These are phyloP conservation scores for Alternaria brassicicola DNA, from an alignment of 2,329 filamentous ascomycete genomes.

Conservation along the genomic window DNA sequence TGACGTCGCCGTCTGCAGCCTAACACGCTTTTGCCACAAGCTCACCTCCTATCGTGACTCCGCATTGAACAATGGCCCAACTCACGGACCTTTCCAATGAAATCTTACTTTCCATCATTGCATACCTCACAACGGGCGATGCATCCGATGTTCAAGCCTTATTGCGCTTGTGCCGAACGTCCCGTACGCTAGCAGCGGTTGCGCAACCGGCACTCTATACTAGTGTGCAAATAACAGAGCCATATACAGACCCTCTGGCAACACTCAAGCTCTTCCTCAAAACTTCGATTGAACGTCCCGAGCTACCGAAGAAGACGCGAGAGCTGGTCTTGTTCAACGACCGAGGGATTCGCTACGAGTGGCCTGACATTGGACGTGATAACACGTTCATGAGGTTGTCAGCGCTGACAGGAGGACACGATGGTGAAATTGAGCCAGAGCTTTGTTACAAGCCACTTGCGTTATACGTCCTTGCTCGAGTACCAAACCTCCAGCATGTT, in stretches of 20 bases:
- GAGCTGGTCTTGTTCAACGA: conserved; percentile 5
- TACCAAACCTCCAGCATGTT: conserved; percentile 10
- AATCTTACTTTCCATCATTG: conserved; percentile 7
- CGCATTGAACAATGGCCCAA: conserved; percentile 1
- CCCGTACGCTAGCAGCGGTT: conserved; percentile 2
- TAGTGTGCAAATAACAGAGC: background rate
- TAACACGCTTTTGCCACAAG: background rate
- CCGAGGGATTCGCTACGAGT: background rate
- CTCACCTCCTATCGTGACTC: background rate
- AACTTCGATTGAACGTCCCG: conserved; percentile 6
- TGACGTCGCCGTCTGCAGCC: background rate
- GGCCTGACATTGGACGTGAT: conserved; percentile 3
- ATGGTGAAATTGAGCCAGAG: conserved; percentile 3
- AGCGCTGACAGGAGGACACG: background rate
- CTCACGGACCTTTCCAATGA: conserved; percentile 12
- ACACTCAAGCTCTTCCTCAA: conserved; percentile 7
- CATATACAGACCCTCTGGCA: background rate
- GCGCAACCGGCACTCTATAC: conserved; percentile 16
- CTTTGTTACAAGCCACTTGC: conserved; percentile 9
- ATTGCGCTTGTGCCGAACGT: conserved; percentile 6
- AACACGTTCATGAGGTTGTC: background rate
- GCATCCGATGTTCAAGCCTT: conserved; percentile 1
- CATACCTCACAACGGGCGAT: conserved; percentile 1
- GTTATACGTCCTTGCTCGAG: background rate
- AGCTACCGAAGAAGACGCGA: conserved; percentile 3